Evolutionary conservation across 352 stramenopile species (phyloP), one percentile per base, ranked within the genome.

Genomic region (Stramenopiles sp.): DNA sequence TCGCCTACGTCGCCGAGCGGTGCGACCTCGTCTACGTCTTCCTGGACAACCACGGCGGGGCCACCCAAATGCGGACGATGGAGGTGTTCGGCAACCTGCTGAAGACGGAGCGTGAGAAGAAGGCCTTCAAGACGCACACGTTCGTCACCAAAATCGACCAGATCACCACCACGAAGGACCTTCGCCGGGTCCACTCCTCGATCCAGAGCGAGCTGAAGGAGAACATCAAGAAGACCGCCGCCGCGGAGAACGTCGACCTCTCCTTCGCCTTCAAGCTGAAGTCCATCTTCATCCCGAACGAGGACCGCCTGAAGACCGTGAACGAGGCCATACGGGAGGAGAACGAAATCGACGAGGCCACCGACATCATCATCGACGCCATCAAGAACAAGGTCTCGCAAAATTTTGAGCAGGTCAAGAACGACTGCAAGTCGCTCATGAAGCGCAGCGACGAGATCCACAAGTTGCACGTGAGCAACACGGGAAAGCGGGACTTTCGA

Each of bases 21-120:
- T 80, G 79, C 0, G 84, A 89, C 76, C 75, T 89, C 35, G 84
- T 89, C 34, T 86, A 88, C 75, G 83, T 88, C 69, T 88, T 87
- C 73, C 73, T 88, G 63, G 84, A 89, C 68, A 82, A 82, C 0
- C 84, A 86, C 78, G 83, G 84, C 48, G 82, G 86, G 73, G 83
- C 84, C 43, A 77, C 86, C 2, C 86, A 83, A 77, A 86, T 82
- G 63, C 83, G 84, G 49, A 89, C 84, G 74, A 88, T 89, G 84
- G 80, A 83, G 68, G 84, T 89, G 32, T 83, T 89, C 3, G 84
- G 85, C 74, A 63, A 76, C 18, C 78, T 89, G 34, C 87, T 88
- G 76, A 73, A 82, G 68, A 78, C 78, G 25, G 49, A 74, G n/a
- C 69, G 81, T 32, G 79, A 82, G 32, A 37, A 79, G 30, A 68